These are phyloP conservation scores for Schizosaccharomyces cryophilus DNA, from an alignment of 805 yeast species.

Conservation along the genomic window DNA sequence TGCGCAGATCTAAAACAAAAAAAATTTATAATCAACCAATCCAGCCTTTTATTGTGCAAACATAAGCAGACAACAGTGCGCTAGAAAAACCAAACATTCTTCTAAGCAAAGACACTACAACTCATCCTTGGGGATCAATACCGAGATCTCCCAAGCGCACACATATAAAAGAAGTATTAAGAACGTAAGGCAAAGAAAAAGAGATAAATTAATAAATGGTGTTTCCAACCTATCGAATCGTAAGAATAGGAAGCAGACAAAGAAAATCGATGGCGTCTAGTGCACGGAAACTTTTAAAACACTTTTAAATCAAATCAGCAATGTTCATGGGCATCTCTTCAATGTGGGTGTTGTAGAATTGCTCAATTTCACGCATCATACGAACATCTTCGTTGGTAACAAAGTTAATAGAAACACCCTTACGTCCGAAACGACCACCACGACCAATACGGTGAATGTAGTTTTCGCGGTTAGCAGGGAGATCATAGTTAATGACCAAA, in stretches of 20 bases:
- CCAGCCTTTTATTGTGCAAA: background rate
- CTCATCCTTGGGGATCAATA: background rate
- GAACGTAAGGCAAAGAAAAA: background rate
- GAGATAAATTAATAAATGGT: background rate
- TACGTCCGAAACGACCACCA: constrained; percentile 95
- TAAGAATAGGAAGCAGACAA: background rate
- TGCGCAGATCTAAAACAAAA: background rate
- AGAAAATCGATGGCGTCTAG: too few relatives aligned
- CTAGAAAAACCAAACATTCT: background rate
- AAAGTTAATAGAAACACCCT: constrained; percentile 91
- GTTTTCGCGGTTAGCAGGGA: constrained; percentile 75
- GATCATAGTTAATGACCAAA: constrained; percentile 77
- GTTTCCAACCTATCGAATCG: background rate
- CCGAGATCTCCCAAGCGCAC: background rate
- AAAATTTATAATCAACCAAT: background rate
- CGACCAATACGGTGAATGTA: constrained; percentile 96
- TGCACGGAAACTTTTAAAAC: background rate
- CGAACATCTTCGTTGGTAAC: constrained; percentile 58
- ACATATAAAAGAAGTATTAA: background rate
- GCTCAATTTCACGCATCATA: constrained; percentile 65
- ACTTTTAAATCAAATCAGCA: constrained; percentile 14
- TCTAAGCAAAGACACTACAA: background rate
- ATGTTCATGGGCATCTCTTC: constrained; percentile 65
- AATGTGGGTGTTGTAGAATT: constrained; percentile 68
- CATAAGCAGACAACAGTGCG: background rate